phyloP scores from a whole-genome alignment of 2,329 filamentous ascomycete species.

The Ramularia endophylla region DNA sequence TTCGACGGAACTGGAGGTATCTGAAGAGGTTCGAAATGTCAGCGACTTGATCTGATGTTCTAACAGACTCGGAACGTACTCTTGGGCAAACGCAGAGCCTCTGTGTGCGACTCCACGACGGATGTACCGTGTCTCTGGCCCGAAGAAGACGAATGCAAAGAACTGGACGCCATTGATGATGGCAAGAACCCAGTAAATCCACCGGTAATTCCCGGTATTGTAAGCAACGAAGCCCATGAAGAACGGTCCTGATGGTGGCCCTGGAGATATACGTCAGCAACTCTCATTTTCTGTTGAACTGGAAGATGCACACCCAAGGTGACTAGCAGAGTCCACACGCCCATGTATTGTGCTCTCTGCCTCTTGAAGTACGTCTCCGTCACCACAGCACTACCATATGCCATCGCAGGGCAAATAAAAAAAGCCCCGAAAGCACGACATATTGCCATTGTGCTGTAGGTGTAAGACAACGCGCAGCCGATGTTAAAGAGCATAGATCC shows the following conservation, averaged over 20 bases:
- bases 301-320: slow-evolving; percentile 36
- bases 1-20: slow-evolving; percentile 43
- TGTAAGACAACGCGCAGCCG: slow-evolving; percentile 46
- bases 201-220: slow-evolving; percentile 47
- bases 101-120: slow-evolving; percentile 33
- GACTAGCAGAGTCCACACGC: slow-evolving; percentile 51
- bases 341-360: slow-evolving; percentile 51
- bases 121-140: slow-evolving; percentile 52
- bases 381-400: slow-evolving; percentile 53
- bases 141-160: slow-evolving; percentile 50
- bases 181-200: slow-evolving; percentile 55
- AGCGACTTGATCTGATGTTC: too few relatives aligned
- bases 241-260: slow-evolving; percentile 38
- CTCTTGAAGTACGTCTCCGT: slow-evolving; percentile 54
- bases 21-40: too few relatives aligned
- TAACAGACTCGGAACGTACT: slow-evolving; percentile 10
- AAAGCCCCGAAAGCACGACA: slow-evolving; percentile 51
- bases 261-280: slow-evolving; percentile 1
- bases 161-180: slow-evolving; percentile 54
- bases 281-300: neutral
- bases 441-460: slow-evolving; percentile 45
- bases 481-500: slow-evolving; percentile 47
- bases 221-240: slow-evolving; percentile 43
- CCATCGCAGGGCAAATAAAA: slow-evolving; percentile 50
- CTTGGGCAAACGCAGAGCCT: slow-evolving; percentile 39